Percentiles rank a stretch among this genome's conserved stretches.
phyloP scores from a whole-genome alignment of 2,329 filamentous ascomycete genomes.

The Fusarium marasasianum region DNA sequence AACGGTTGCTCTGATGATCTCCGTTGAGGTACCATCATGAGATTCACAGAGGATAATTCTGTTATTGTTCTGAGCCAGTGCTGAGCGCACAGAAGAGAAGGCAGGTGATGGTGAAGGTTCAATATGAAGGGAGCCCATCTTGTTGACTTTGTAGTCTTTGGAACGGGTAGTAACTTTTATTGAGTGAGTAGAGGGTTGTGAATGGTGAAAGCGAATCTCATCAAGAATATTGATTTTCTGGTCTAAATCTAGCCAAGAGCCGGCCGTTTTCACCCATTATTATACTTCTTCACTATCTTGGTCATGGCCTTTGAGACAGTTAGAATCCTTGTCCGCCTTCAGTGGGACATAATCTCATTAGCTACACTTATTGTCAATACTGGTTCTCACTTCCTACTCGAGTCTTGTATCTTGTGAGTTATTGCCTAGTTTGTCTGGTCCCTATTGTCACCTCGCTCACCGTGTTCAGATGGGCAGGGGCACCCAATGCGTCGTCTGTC shows the following conservation, averaged over 20 bases:
- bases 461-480: background rate
- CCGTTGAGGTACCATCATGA: constrained; percentile 10
- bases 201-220: background rate
- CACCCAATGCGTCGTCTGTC: background rate
- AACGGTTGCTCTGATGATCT: constrained; percentile 10
- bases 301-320: background rate
- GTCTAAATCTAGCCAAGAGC: background rate
- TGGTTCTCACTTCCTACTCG: background rate
- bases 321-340: background rate
- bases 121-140: background rate
- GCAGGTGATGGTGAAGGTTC: background rate
- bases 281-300: background rate
- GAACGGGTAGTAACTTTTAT: background rate
- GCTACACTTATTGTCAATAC: background rate
- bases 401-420: background rate
- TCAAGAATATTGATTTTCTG: background rate
- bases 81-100: background rate
- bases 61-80: background rate
- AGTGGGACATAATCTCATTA: background rate
- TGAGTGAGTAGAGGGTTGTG: no score
- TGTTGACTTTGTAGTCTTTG: background rate
- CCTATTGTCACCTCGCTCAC: background rate
- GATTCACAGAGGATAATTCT: constrained; percentile 7
- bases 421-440: background rate
- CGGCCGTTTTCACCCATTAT: background rate